Evolutionary conservation across 768 basidiomycete species (phyloP).

Genomic region (Boletus eberwhitei): DNA sequence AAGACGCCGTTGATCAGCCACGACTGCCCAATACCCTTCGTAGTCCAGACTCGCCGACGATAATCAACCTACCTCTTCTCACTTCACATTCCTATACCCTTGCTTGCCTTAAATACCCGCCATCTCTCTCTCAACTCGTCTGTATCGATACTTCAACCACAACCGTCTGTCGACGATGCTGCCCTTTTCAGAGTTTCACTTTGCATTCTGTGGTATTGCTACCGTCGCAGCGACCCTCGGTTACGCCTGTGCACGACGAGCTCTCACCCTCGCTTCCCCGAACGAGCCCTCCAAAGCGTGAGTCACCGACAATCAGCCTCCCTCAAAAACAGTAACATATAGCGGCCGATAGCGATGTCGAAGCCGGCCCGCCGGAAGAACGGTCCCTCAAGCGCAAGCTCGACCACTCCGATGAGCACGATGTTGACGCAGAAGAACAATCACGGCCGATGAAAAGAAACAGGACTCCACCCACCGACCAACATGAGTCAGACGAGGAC

Average conservation of each 20-base stretch:
- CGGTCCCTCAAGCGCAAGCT: constrained; percentile 33
- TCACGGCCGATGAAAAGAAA: constrained; percentile 34
- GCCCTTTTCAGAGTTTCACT: constrained; percentile 50
- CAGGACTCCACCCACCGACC: constrained; percentile 41
- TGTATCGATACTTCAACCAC: neutral
- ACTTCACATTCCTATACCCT: constrained; percentile 12
- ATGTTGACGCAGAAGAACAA: constrained; percentile 30
- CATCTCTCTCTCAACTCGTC: constrained; percentile 9
- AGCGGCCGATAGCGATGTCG: constrained; percentile 32
- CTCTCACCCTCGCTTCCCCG: constrained; percentile 16
- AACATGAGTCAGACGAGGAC: constrained; percentile 26
- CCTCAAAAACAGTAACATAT: constrained; percentile 27
- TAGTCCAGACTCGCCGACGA: constrained; percentile 16
- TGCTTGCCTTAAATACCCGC: constrained; percentile 21
- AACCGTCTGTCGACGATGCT: constrained; percentile 35
- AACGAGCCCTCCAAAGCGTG: constrained; percentile 25
- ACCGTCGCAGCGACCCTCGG: constrained; percentile 60
- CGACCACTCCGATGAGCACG: constrained; percentile 23
- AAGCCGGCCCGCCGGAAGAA: constrained; percentile 25
- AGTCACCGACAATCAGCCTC: constrained; percentile 30
- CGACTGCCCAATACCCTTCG: constrained; percentile 19
- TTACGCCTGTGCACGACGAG: constrained; percentile 51
- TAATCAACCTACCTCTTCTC: constrained; percentile 15
- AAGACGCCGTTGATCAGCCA: constrained; percentile 30
- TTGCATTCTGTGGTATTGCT: constrained; percentile 54